Base-by-base conservation (phyloP, 768 basidiomycete species). In the Suillus cothurnatus region DNA sequence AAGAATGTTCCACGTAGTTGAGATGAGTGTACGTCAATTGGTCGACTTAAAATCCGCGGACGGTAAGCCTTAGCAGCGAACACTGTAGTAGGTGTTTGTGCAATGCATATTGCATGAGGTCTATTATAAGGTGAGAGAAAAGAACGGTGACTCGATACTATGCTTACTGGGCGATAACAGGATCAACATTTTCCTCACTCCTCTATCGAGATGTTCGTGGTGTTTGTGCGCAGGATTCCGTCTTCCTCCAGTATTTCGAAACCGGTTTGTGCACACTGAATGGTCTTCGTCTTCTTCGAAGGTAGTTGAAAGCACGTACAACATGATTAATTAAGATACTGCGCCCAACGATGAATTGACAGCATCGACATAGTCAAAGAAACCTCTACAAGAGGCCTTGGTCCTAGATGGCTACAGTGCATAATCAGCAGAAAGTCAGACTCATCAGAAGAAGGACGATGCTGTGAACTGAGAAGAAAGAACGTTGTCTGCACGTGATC, bases 21-120 rank as follows among this genome's bases (percentile, higher is more conserved):
- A 88, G 60, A 98, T 89, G 68, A 98, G 81, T 75, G 96, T 95
- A 4, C 88, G 82, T 86, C 15, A 87, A 86, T 73, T 99, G 95
- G 52, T 88, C 88, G 2, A 83, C 76, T 28, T 86, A 85, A 78
- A 91, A 99, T 32, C 90, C 86, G 11, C 93, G 88, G 38, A 92
- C 85, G 28, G 93, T 89, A 15, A 91, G n/a, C 85, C 70, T 86
- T 88, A 31, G 91, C 84, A 0, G 86, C 88, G 15, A 88, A 79
- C 3, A 86, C 76, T 0, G 89, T 88, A 11, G 79, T 83, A 6
- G 78, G 89, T 83, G 64, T 90, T 88, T 5, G 83, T 74, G 88
- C 84, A 23, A 92, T 76, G 63, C 96, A 86, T 0, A 84, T 81
- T 0, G 84, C 78, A 67, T 95, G 88, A 52, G 88, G 83, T 72